Evolutionary conservation across 1,284 basidiomycete genomes (phyloP).

Genomic region (Rhodotorula sp.): DNA sequence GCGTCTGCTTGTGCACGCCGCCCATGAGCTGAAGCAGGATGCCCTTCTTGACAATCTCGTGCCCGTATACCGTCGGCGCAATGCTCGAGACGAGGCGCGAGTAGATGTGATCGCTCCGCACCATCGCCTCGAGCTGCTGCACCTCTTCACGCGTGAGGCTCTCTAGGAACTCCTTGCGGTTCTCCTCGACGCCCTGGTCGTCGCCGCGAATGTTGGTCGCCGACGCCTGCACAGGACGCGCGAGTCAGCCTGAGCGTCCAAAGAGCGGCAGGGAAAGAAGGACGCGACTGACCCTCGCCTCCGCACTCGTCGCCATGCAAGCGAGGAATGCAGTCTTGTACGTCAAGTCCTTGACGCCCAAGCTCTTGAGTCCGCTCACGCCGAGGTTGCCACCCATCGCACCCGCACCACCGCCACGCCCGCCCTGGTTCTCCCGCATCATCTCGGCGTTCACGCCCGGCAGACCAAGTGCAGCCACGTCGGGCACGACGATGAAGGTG

Average conservation of each 20-base stretch:
- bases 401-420: slow-evolving; percentile 58
- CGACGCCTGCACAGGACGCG: slow-evolving; percentile 58
- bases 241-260: not conserved
- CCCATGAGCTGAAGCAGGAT: slow-evolving; percentile 97
- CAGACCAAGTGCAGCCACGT: slow-evolving; percentile 92
- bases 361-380: slow-evolving; percentile 88
- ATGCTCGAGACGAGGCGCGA: slow-evolving; percentile 89
- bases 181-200: slow-evolving; percentile 70
- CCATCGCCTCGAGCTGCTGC: slow-evolving; percentile 92
- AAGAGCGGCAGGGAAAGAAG: not conserved
- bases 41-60: slow-evolving; percentile 98
- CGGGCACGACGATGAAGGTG: slow-evolving; percentile 96
- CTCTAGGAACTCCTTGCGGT: slow-evolving; percentile 65
- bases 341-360: slow-evolving; percentile 92
- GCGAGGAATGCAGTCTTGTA: slow-evolving; percentile 99
- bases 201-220: slow-evolving; percentile 81
- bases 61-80: slow-evolving; percentile 96
- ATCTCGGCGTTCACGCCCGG: slow-evolving; percentile 94
- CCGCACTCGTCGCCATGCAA: slow-evolving; percentile 92
- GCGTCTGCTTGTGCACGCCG: slow-evolving; percentile 97
- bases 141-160: slow-evolving; percentile 91
- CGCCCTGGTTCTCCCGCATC: slow-evolving; percentile 77
- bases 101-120: slow-evolving; percentile 90
- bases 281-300: slow-evolving; percentile 66
- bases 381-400: slow-evolving; percentile 75